phyloP scores from a whole-genome alignment of 2,329 filamentous ascomycete species.

The Diaporthe sp. region DNA sequence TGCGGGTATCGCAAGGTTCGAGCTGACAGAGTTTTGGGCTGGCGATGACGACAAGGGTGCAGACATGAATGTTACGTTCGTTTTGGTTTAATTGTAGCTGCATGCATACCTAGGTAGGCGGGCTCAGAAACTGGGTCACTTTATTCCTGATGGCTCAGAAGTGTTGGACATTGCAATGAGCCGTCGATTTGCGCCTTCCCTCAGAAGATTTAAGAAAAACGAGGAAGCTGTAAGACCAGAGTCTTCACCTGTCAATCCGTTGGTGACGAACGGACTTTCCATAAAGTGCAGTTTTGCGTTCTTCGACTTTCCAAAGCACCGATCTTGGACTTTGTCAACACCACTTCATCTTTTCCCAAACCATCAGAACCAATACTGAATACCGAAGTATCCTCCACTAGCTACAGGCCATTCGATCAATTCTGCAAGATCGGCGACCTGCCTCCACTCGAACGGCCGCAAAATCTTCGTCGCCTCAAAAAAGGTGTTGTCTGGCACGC shows the following conservation, averaged over 20 bases:
- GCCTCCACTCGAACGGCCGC: not conserved
- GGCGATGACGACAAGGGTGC: not conserved
- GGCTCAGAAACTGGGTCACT: not conserved
- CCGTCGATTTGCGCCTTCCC: not conserved
- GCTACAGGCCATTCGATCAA: not conserved
- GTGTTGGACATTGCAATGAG: not conserved
- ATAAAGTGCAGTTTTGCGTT: not conserved
- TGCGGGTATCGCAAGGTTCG: not conserved
- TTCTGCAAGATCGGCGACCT: not conserved
- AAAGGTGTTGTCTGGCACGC: not conserved
- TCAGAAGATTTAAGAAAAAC: not conserved
- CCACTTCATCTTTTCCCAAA: not conserved
- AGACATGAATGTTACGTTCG: too few relatives aligned
- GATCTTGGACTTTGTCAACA: not conserved
- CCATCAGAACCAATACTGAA: not conserved
- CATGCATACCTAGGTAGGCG: too few relatives aligned
- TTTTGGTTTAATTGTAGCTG: too few relatives aligned
- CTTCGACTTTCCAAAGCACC: not conserved
- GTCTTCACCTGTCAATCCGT: not conserved
- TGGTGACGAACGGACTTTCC: not conserved
- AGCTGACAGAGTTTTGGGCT: not conserved
- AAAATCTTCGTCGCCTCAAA: not conserved
- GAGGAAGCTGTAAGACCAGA: not conserved
- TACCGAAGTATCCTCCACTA: too few relatives aligned
- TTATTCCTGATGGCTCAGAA: not conserved